phyloP scores from a whole-genome alignment of 345 rosid species.

The Atalantia buxifolia region DNA sequence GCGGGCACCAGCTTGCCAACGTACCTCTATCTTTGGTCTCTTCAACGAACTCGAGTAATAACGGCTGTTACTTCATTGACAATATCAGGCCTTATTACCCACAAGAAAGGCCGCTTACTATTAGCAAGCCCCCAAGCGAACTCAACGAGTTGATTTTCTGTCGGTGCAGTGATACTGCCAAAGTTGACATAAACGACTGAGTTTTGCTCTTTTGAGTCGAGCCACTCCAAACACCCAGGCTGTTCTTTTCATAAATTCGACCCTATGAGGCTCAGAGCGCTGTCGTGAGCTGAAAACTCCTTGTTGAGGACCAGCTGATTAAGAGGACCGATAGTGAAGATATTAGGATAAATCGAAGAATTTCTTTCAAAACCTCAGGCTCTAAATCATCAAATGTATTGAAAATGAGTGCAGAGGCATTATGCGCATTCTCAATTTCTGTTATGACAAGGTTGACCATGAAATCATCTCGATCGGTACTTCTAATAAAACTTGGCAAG shows the following conservation, averaged over 20 bases:
- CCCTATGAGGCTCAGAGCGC: background rate
- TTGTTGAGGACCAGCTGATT: background rate
- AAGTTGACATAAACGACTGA: slow-evolving; percentile 10
- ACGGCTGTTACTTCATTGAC: background rate
- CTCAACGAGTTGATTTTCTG: slow-evolving; percentile 13
- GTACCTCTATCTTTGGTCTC: slow-evolving; percentile 8
- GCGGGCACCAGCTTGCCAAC: slow-evolving; percentile 13
- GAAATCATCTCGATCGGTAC: slow-evolving; percentile 16
- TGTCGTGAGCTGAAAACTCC: background rate
- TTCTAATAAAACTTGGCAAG: slow-evolving; percentile 23
- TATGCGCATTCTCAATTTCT: background rate
- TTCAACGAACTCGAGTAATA: slow-evolving; percentile 9
- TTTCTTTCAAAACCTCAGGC: slow-evolving; percentile 9
- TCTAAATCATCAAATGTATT: slow-evolving; percentile 20
- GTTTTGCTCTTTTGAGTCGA: slow-evolving; percentile 3
- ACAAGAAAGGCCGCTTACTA: slow-evolving; percentile 7
- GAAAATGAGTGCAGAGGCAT: slow-evolving; percentile 19
- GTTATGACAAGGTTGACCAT: background rate
- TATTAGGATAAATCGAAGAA: background rate
- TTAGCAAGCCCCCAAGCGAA: slow-evolving; percentile 28
- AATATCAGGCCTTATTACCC: slow-evolving; percentile 29
- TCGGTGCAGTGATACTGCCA: slow-evolving; percentile 10
- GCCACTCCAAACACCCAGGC: slow-evolving; percentile 5
- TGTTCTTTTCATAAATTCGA: slow-evolving; percentile 10
- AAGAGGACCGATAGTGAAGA: slow-evolving; percentile 18